Base-by-base conservation (phyloP, 2,329 filamentous ascomycete genomes). In the Fusarium dimerum region DNA sequence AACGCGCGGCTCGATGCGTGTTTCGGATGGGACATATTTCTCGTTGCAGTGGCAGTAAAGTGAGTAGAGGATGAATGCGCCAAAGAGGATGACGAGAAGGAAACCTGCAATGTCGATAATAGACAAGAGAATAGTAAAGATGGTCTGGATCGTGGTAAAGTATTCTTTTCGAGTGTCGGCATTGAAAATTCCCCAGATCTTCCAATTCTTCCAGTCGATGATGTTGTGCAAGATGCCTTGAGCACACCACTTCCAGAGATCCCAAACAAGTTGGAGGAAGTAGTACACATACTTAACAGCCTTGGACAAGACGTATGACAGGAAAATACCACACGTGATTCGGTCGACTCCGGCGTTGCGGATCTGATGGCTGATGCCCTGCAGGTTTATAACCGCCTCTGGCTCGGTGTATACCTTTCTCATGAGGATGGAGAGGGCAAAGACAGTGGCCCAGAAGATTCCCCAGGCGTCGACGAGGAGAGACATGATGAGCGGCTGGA, bases 21-120 rank as follows among this genome's bases (percentile, higher is more conserved):
- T 12, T 45, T 40, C 11, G 45, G 50, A 16, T n/a, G 48, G 15
- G 18, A 29, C 11, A 13, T 39, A 36, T 41, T 29, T 17, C 40
- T 17, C 26, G 45, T 16, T 5, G 26, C 17, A n/a, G 26, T 32
- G 9, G 38, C 29, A 45, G 34, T 49, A 17, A 20, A 53, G 41
- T 18, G 55, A 52, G 29, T 36, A 59, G n/a, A 47, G 40, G 17
- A 50, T 17, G 38, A 53, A 16, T n/a, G n/a, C 9, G 13, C 29
- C 20, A 38, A 47, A 50, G 38, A 49, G 6, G 7, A 51, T 40
- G 3, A 48, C 6, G 10, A 44, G 7, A 26, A 26, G 20, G 20
- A 26, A 26, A 26, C 20, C 20, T 26, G 20, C 20, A 26, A 26
- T 47, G 20, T 26, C 20, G 20, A 26, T 26, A 7, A 26, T 26